Evolutionary conservation across 805 yeast species (phyloP).

Genomic region (Myxozyma vanderwaltii): DNA sequence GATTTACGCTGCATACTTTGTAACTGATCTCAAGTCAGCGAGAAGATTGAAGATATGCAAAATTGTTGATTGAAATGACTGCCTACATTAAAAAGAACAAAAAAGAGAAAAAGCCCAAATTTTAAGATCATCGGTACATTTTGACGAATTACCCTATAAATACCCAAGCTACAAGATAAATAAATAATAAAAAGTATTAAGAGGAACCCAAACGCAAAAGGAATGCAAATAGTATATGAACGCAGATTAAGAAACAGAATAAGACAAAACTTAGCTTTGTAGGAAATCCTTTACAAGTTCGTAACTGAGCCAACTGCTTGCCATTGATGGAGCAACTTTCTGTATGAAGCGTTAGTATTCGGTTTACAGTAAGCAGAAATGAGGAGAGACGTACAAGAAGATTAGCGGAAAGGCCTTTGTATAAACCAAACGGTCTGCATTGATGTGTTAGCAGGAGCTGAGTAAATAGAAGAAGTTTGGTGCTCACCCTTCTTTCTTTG

Average conservation of each 20-base stretch:
- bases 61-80: too few relatives aligned
- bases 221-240: background rate
- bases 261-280: background rate
- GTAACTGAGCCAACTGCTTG: constrained; percentile 89
- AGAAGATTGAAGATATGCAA: too few relatives aligned
- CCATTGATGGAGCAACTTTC: constrained; percentile 94
- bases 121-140: background rate
- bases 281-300: constrained; percentile 61
- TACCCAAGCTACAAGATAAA: background rate
- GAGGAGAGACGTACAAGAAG: constrained; percentile 27
- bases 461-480: constrained; percentile 75
- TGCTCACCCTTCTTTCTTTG: constrained; percentile 65
- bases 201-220: constrained; percentile 5
- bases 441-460: constrained; percentile 67
- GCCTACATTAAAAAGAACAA: too few relatives aligned
- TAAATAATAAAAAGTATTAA: background rate
- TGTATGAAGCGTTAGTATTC: constrained; percentile 46
- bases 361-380: background rate
- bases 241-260: background rate
- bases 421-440: constrained; percentile 59
- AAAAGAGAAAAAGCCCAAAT: too few relatives aligned
- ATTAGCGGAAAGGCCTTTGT: constrained; percentile 52
- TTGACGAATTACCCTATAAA: background rate
- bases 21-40: too few relatives aligned
- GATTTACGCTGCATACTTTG: too few relatives aligned